Evolutionary conservation across 495 filamentous ascomycete species (phyloP).

Genomic region (Talaromyces adpressus): DNA sequence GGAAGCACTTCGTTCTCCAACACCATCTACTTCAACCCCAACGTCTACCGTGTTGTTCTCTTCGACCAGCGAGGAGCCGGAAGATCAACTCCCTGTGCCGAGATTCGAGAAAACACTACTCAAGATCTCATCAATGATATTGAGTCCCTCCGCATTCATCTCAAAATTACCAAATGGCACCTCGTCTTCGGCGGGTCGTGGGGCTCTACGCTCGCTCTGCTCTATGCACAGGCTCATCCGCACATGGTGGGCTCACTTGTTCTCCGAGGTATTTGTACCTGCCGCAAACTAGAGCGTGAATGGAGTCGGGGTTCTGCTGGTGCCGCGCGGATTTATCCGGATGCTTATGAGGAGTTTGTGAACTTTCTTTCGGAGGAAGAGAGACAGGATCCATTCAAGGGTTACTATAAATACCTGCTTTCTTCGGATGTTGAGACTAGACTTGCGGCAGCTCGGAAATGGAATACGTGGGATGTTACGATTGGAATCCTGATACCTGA

Average conservation of each 20-base stretch:
- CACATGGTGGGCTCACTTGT: constrained; percentile 26
- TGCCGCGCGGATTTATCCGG: constrained; percentile 28
- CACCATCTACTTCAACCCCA: too few relatives aligned
- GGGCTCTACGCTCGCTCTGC: constrained; percentile 35
- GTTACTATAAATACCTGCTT: constrained; percentile 29
- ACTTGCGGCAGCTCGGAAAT: constrained; percentile 17
- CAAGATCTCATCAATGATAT: constrained; percentile 35
- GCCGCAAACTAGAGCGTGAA: constrained; percentile 22
- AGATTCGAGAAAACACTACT: constrained; percentile 37
- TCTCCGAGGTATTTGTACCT: constrained; percentile 32
- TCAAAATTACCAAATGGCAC: constrained; percentile 34
- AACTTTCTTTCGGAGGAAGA: constrained; percentile 23
- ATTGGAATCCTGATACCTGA: constrained; percentile 21
- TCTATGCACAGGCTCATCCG: constrained; percentile 36
- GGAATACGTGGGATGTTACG: constrained; percentile 31
- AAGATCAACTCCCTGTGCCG: constrained; percentile 30
- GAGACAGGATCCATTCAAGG: constrained; percentile 19
- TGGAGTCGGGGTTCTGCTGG: constrained; percentile 18
- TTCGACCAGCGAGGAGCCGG: constrained; percentile 41
- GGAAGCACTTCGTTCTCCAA: too few relatives aligned
- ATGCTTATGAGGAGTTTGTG: constrained; percentile 31
- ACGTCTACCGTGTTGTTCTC: constrained; percentile 35
- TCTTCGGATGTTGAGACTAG: constrained; percentile 1
- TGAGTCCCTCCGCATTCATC: constrained; percentile 30
- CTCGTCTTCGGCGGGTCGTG: constrained; percentile 44